Evolutionary conservation across 2,329 filamentous ascomycete species (phyloP).

Genomic region (Sarocladium strictum): DNA sequence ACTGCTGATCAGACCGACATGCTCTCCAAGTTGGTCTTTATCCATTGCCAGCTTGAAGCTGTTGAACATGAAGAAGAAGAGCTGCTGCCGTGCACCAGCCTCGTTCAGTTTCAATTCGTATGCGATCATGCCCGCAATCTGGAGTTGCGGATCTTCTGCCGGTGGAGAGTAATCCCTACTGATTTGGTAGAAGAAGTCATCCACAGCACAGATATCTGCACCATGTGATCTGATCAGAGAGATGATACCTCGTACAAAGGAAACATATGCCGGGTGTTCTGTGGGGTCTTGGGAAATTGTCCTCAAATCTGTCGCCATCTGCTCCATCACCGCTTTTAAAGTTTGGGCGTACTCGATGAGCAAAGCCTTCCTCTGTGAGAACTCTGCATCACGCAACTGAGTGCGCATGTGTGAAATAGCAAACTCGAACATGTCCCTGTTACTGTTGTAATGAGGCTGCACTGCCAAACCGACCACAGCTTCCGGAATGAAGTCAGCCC

Average conservation of each 20-base stretch:
- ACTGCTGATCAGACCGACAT: slow-evolving; percentile 37
- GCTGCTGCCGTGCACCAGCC: slow-evolving; percentile 35
- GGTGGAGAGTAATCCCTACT: slow-evolving; percentile 51
- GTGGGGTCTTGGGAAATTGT: slow-evolving; percentile 26
- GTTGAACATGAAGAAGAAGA: slow-evolving; percentile 53
- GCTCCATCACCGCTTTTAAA: slow-evolving; percentile 44
- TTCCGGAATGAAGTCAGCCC: slow-evolving; percentile 37
- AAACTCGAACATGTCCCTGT: slow-evolving; percentile 43
- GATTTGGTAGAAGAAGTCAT: slow-evolving; percentile 51
- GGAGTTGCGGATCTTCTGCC: slow-evolving; percentile 48
- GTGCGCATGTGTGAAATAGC: slow-evolving; percentile 45
- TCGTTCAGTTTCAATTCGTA: slow-evolving; percentile 51
- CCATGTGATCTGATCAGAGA: slow-evolving; percentile 48
- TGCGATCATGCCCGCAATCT: slow-evolving; percentile 48
- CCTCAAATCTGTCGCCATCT: slow-evolving; percentile 45
- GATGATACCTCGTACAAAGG: slow-evolving; percentile 47
- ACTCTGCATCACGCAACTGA: slow-evolving; percentile 33
- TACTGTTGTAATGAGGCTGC: slow-evolving; percentile 41
- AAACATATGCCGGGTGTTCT: slow-evolving; percentile 42
- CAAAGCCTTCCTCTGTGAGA: slow-evolving; percentile 28
- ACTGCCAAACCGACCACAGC: slow-evolving; percentile 29
- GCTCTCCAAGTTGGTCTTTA: slow-evolving; percentile 40
- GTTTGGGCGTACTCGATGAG: slow-evolving; percentile 35
- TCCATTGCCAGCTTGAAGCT: slow-evolving; percentile 50
- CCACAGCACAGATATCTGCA: slow-evolving; percentile 46